phyloP scores from a whole-genome alignment of 202 grass and related monocot genomes.

The Schoenoplectus triqueter region DNA sequence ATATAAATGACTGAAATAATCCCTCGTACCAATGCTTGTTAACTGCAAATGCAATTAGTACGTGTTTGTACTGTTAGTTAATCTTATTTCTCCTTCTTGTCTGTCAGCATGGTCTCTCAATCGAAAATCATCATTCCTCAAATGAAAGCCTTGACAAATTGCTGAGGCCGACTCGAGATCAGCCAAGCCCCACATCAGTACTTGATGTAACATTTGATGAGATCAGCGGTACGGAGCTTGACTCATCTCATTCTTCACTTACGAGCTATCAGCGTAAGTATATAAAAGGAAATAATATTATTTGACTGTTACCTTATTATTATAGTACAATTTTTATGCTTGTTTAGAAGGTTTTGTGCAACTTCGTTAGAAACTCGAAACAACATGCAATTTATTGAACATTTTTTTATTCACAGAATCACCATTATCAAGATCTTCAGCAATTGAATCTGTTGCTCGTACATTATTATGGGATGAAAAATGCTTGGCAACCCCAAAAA shows the following conservation, averaged over 20 bases:
- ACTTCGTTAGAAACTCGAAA: slow-evolving; percentile 2
- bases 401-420: slow-evolving; percentile 43
- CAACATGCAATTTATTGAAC: slow-evolving; percentile 4
- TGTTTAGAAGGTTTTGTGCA: not conserved
- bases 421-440: slow-evolving; percentile 63
- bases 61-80: not conserved
- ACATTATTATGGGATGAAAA: slow-evolving; percentile 68
- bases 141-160: slow-evolving; percentile 49
- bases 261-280: slow-evolving; percentile 58
- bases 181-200: slow-evolving; percentile 75
- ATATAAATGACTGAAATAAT: not conserved
- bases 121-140: slow-evolving; percentile 42
- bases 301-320: not conserved
- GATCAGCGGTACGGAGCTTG: slow-evolving; percentile 52
- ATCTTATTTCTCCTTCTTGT: slow-evolving; percentile 24
- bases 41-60: not conserved
- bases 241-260: slow-evolving; percentile 50
- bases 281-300: not conserved
- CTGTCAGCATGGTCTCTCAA: slow-evolving; percentile 54
- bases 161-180: slow-evolving; percentile 49
- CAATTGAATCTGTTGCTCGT: slow-evolving; percentile 55
- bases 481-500: slow-evolving; percentile 36
- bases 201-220: slow-evolving; percentile 60
- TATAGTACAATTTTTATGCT: slow-evolving; percentile 11
- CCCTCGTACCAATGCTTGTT: not conserved